These are phyloP conservation scores for Medicago truncatula DNA, from an alignment of 306 rosid species.

Conservation along the genomic window MtrunA17r5.0-ANR NC_053045.1:37854001-37854500, in stretches of 20 bases:
- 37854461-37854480: background rate
- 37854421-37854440: background rate
- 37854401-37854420: constrained; percentile 2
- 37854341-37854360: too few species aligned
- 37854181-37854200: too few species aligned
- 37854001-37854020: background rate
- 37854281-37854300: background rate
- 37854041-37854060: background rate
- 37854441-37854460: constrained; percentile 1
- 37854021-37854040: background rate
- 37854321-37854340: background rate
- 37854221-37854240: too few species aligned
- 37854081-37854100: too few species aligned
- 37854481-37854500: background rate
- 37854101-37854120: too few species aligned
- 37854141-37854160: too few species aligned
- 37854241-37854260: too few species aligned
- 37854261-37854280: too few species aligned
- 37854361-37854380: too few species aligned
- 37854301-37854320: background rate
- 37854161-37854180: too few species aligned
- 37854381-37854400: constrained; percentile 1
- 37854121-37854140: too few species aligned
- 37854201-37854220: too few species aligned
- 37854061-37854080: background rate